Base-by-base conservation (phyloP, 352 stramenopile species). In the Salisapilia sapeloensis region DNA sequence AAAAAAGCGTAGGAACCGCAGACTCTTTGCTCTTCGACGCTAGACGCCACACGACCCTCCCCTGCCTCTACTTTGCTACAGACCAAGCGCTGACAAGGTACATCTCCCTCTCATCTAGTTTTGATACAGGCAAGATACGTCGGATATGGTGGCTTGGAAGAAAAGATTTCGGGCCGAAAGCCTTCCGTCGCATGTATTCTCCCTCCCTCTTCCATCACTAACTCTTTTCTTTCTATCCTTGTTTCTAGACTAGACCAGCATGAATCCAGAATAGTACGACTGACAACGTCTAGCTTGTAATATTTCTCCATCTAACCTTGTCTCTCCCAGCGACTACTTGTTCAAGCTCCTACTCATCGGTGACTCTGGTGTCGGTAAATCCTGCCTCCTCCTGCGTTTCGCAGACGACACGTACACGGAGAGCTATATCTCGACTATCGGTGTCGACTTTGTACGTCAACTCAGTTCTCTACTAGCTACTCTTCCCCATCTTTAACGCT, bases 341-440 rank as follows among this genome's bases (percentile, higher is more conserved):
- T 97, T 98, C 60, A 98, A 98, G 69, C 75, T 98, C 51, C 56
- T 98, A 40, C 65, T 98, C 24, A 97, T 98, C 58, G 93, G 93
- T 64, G 93, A 98, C 77, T 97, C 85, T 9, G 93, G 92, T 38
- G 93, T 98, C 41, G 87, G 92, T 33, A 97, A 99, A 76, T 98
- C 94, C 43, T 98, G 95, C 76, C 69, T 99, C 46, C 63, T 99
- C 44, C 74, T 98, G 15, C 82, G 94, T 72, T 99, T 99, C 63
- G 94, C 94, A 2, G 95, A 99, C 56, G 94, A 99, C 70, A 97
- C 92, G 36, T 99, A 97, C 79, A 99, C 94, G 38, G 93, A 98
- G 55, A 97, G 84, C 45, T 99, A 98, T 63, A 99, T 99, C 57
- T 98, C 93, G 33, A 99, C 96, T 38, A 99, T 99, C 60, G 95